Conservation (phyloP, 2,329 filamentous ascomycete species). For the Colletotrichum sp. region DNA sequence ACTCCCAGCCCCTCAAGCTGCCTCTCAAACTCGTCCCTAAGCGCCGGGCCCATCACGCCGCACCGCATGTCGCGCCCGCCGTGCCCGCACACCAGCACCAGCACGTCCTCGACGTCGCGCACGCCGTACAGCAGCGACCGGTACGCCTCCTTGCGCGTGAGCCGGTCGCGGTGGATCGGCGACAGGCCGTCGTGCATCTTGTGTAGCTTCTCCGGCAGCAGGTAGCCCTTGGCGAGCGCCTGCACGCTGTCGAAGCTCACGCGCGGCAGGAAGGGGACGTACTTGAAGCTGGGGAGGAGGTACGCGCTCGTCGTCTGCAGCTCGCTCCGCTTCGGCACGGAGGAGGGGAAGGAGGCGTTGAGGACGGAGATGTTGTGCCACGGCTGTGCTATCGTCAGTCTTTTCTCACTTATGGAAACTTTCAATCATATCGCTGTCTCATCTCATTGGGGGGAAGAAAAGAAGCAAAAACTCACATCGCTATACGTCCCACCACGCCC, state of each 20-base stretch:
- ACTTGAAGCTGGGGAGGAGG: constrained; percentile 83
- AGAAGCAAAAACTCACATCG: constrained; percentile 57
- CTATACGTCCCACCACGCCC: constrained; percentile 69
- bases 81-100: constrained; percentile 91
- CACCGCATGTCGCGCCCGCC: constrained; percentile 82
- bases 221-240: constrained; percentile 66
- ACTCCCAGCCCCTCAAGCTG: constrained; percentile 58
- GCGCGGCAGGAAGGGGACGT: constrained; percentile 73
- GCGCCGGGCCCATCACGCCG: constrained; percentile 76
- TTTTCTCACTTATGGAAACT: not conserved
- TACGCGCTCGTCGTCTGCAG: constrained; percentile 69
- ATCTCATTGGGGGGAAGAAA: too few species aligned
- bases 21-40: constrained; percentile 72
- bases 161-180: constrained; percentile 59
- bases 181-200: constrained; percentile 64
- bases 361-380: constrained; percentile 82
- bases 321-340: constrained; percentile 45
- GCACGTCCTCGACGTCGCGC: constrained; percentile 66
- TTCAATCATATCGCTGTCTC: too few species aligned
- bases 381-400: constrained; percentile 59
- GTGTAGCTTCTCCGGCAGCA: constrained; percentile 69
- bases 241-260: constrained; percentile 60
- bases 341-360: constrained; percentile 75
- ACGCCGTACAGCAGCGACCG: constrained; percentile 60
- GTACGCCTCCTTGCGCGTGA: constrained; percentile 56